Evolutionary conservation across 768 basidiomycete species (phyloP).

Genomic region (Antrodiella citrinella): DNA sequence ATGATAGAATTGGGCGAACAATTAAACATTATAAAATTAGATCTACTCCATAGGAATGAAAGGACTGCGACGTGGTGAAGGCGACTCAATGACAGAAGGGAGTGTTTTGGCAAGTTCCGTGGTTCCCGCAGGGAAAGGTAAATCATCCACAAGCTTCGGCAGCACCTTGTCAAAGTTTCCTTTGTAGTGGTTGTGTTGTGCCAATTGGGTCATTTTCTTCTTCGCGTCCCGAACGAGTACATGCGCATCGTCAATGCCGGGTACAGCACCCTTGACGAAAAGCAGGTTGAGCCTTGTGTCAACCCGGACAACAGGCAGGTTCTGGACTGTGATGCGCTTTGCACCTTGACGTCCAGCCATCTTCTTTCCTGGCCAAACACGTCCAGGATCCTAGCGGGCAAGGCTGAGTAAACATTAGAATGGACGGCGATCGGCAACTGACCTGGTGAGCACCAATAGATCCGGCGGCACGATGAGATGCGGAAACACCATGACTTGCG

Average conservation of each 20-base stretch:
- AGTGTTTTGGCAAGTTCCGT: conserved; percentile 60
- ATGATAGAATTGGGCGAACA: conserved; percentile 1
- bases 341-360: conserved; percentile 95
- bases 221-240: conserved; percentile 84
- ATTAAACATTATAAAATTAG: background rate
- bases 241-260: conserved; percentile 83
- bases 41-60: conserved; percentile 63
- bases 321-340: conserved; percentile 74
- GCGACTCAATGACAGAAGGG: conserved; percentile 61
- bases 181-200: conserved; percentile 58
- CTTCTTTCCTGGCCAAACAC: conserved; percentile 95
- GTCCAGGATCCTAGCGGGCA: conserved; percentile 77
- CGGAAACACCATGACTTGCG: conserved; percentile 93
- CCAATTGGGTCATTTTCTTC: conserved; percentile 65
- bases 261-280: conserved; percentile 86
- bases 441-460: conserved; percentile 96
- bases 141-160: conserved; percentile 71
- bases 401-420: background rate
- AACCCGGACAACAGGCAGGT: conserved; percentile 81
- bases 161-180: conserved; percentile 71
- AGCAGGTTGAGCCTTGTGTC: conserved; percentile 83
- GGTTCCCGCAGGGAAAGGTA: conserved; percentile 93
- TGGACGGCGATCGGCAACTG: conserved; percentile 3
- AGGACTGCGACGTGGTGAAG: conserved; percentile 65
- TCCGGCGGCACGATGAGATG: conserved; percentile 89